Evolutionary conservation across 139 green algal species (phyloP).

Genomic region (Micromonas pusilla): DNA sequence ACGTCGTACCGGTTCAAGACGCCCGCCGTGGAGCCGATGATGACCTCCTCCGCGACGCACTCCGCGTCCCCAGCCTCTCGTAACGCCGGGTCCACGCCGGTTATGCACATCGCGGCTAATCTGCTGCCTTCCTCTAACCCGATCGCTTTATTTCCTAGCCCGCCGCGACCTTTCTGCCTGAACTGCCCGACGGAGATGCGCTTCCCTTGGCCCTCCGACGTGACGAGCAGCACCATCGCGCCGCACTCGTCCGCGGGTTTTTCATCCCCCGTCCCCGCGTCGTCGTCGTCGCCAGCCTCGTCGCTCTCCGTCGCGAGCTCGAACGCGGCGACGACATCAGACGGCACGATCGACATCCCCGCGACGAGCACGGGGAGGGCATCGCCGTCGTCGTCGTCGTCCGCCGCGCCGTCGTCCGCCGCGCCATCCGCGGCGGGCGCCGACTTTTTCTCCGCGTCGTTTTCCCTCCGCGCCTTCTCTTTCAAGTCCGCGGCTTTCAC

Average conservation of each 20-base stretch:
- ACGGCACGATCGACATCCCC: neutral
- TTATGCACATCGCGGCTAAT: neutral
- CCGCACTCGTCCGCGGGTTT: neutral
- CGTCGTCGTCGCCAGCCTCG: neutral
- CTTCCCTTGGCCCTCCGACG: neutral
- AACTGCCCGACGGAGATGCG: neutral
- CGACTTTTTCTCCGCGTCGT: too few species aligned
- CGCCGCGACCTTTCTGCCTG: neutral
- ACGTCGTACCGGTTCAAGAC: neutral
- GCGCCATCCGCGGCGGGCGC: too few species aligned
- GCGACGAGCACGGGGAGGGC: neutral
- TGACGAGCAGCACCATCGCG: neutral
- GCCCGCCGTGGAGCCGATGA: neutral
- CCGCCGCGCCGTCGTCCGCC: too few species aligned
- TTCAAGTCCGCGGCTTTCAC: too few species aligned
- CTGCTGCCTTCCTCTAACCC: neutral
- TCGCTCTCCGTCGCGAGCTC: neutral
- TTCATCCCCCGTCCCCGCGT: neutral
- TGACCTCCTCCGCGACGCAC: neutral
- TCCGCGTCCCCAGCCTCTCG: too few species aligned
- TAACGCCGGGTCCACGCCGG: neutral
- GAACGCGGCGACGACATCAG: neutral
- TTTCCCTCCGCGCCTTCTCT: too few species aligned
- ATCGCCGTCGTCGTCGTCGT: neutral
- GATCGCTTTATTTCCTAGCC: neutral